phyloP scores from a whole-genome alignment of 345 rosid species.

The Orychophragmus violaceus region DNA sequence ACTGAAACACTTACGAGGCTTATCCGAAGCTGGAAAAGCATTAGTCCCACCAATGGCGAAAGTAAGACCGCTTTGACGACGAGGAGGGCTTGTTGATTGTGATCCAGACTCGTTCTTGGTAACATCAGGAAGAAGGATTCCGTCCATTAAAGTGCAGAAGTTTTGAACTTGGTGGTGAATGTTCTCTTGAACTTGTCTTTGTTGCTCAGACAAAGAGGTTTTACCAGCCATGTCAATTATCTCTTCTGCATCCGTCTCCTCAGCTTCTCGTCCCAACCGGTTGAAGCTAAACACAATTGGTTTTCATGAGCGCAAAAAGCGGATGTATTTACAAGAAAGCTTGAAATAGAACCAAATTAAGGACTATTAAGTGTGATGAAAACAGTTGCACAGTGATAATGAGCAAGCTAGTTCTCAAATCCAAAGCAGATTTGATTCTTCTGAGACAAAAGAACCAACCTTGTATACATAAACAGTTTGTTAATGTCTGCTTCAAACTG shows the following conservation, averaged over 20 bases:
- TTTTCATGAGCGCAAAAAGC: neutral
- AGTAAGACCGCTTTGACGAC: slow-evolving; percentile 64
- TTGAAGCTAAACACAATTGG: slow-evolving; percentile 49
- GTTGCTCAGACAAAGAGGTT: slow-evolving; percentile 66
- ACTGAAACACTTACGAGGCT: slow-evolving; percentile 43
- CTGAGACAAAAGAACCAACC: slow-evolving; percentile 35
- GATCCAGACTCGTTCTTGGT: slow-evolving; percentile 18
- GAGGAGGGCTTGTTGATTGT: slow-evolving; percentile 30
- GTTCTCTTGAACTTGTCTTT: slow-evolving; percentile 79
- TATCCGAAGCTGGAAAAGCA: slow-evolving; percentile 25
- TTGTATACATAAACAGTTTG: slow-evolving; percentile 73
- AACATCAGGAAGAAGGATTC: slow-evolving; percentile 52
- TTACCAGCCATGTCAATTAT: slow-evolving; percentile 78
- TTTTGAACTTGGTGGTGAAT: slow-evolving; percentile 57
- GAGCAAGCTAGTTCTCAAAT: neutral
- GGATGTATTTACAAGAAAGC: neutral
- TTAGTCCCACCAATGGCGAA: slow-evolving; percentile 54
- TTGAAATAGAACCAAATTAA: neutral
- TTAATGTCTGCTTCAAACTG: slow-evolving; percentile 84
- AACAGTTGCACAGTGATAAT: neutral
- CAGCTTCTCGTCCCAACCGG: slow-evolving; percentile 67
- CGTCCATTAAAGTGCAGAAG: slow-evolving; percentile 63
- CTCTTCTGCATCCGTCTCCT: slow-evolving; percentile 78
- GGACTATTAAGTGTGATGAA: neutral
- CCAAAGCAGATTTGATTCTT: neutral